Base-by-base conservation (phyloP, 2,329 filamentous ascomycete species). In the Didymellaceae sp. region DNA sequence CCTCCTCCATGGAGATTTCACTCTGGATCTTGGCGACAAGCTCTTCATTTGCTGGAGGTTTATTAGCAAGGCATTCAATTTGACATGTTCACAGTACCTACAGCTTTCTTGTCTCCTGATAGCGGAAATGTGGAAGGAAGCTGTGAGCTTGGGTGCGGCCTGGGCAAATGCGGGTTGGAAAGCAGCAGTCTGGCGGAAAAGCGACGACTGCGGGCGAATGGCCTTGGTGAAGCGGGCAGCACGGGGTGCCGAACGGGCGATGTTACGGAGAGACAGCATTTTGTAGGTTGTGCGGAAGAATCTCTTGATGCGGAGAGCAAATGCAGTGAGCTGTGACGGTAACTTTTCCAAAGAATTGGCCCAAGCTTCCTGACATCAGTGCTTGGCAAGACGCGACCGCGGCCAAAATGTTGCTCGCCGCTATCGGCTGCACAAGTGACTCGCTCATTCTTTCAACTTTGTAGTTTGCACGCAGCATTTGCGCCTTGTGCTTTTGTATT, bases 11-110 rank as follows among this genome's bases (percentile, higher is more conserved):
- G 40, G 63, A 55, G 45, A 73, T 70, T 45, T 74, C 70, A 38
- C 59, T 69, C 58, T 90, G 85, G 40, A 99, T 84, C 83, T 97
- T 97, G 52, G 86, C 85, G 31, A 86, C 83, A 45, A 99, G 86
- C 77, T 97, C 91, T 60, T 87, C 81, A 68, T 95, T 90, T 56
- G 67, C 68, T 70, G 41, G 2, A n/a, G 14, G 8, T 0, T 8
- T 25, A 37, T 67, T 55, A 70, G 63, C 51, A 18, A 16, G 6
- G 16, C 2, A 25, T 16, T 9, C 13, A 21, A 8, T 6, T 5
- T 6, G 24, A 13, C 7, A 17, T 17, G 0, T 16, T 9, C 1
- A 2, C 6, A 6, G 5, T 25, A 10, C 9, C 2, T 38, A 57
- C 58, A 58, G 56, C 61, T 57, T 18, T 73, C 66, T 69, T 74